Conservation (phyloP, 495 filamentous ascomycete species). For the Penicillium coprophilum region DNA sequence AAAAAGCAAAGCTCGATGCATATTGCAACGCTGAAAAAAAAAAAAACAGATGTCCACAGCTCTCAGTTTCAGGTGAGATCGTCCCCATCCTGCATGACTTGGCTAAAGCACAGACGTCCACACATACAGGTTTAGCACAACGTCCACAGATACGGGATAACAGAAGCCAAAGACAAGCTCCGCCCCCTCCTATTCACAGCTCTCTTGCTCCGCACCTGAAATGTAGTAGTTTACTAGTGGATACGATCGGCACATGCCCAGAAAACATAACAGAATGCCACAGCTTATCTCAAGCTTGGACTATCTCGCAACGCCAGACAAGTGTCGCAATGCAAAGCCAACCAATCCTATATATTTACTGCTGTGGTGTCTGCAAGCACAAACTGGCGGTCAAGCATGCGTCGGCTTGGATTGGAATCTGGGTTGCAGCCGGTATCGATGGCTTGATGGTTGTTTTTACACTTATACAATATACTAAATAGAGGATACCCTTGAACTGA, state of each 20-base stretch:
- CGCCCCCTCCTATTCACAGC: neutral
- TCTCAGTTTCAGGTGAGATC: constrained; percentile 9
- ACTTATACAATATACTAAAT: too few species aligned
- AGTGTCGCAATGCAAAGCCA: neutral
- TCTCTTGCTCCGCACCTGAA: neutral
- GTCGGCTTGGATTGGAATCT: constrained; percentile 3
- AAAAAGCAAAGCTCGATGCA: constrained; percentile 1
- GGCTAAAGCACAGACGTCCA: constrained; percentile 5
- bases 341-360: neutral
- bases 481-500: neutral
- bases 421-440: neutral
- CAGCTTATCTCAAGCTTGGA: constrained; percentile 12
- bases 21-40: neutral
- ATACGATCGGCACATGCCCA: neutral
- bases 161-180: neutral
- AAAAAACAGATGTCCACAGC: constrained; percentile 1
- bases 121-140: constrained; percentile 7
- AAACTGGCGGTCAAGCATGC: constrained; percentile 15
- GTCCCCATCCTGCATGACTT: constrained; percentile 10
- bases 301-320: neutral
- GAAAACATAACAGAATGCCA: neutral
- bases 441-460: neutral
- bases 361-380: neutral
- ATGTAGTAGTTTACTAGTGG: neutral
- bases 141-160: neutral